These are phyloP conservation scores for Spathaspora arborariae DNA, from an alignment of 805 yeast genomes.

Conservation along the genomic window DNA sequence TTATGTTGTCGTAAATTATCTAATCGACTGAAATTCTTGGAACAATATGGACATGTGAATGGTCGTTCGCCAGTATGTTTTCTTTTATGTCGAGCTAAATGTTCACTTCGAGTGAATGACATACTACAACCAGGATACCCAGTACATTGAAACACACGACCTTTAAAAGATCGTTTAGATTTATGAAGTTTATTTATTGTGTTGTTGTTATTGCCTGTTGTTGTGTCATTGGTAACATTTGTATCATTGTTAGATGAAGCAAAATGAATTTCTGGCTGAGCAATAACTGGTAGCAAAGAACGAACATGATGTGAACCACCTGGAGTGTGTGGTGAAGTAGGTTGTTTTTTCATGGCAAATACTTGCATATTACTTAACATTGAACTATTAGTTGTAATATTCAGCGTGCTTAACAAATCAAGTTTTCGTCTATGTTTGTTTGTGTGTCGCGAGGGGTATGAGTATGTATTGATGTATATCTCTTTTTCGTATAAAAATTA, in stretches of 20 bases:
- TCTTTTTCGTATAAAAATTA: not conserved
- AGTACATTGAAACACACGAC: constrained; percentile 74
- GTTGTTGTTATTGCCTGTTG: constrained; percentile 3
- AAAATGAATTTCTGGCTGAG: not conserved
- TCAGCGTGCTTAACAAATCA: no score
- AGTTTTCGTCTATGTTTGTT: no score
- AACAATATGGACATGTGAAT: constrained; percentile 79
- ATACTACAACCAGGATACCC: constrained; percentile 84
- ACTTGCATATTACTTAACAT: not conserved
- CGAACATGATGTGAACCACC: not conserved
- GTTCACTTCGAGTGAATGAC: constrained; percentile 90
- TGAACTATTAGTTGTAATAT: no score
- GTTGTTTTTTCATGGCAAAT: constrained; percentile 2
- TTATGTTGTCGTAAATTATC: constrained; percentile 91
- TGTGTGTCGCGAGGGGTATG: no score
- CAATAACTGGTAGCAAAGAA: not conserved
- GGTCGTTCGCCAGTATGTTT: constrained; percentile 96
- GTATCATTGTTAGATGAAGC: not conserved
- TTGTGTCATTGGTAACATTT: not conserved
- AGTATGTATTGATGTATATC: no score
- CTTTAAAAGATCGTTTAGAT: constrained; percentile 42
- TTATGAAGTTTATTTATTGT: constrained; percentile 3
- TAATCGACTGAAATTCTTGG: constrained; percentile 72
- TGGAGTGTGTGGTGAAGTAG: constrained; percentile 5
- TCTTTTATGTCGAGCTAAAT: constrained; percentile 85